Base-by-base conservation (phyloP, 1,284 basidiomycete species). In the Heterobasidion irregulare region DNA sequence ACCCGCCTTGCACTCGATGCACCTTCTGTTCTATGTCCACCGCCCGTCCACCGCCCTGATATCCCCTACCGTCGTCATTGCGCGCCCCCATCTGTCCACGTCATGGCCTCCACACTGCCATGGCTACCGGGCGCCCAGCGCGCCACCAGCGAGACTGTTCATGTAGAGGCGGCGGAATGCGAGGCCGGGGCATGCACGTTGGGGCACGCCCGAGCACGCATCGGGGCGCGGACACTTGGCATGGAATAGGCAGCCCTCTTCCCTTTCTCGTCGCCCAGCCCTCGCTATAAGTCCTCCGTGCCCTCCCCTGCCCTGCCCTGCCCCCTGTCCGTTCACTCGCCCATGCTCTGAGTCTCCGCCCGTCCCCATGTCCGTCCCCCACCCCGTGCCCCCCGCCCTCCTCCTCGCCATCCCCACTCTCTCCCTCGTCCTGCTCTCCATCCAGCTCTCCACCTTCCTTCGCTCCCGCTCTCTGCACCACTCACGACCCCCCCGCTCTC, bases 361-460 rank as follows among this genome's bases (percentile, higher is more conserved):
- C 36, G n/a, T 35, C 35, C 4, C 36, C 32, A 26, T 26, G 26
- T 26, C 26, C 12, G 15, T 7, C 47, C 15, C 8, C 8, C 18
- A 8, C 47, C 8, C n/a, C 18, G 47, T 46, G 45, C 26, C 45
- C 44, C 41, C 32, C 19, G 43, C 41, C 34, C 12, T 53, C 18
- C 52, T 53, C 32, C 38, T 53, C 44, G 52, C 45, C 52, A 34
- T 53, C 34, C 52, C 58, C 46, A 13, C 56, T 10, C 51, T 52
- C 2, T 52, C 57, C 13, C 38, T 59, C 36, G 10, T 51, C 33
- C 44, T 59, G 53, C 47, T 59, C 18, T 15, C 9, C 13, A 13
- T 51, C 18, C 58, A 59, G 50, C 12, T 56, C 47, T 50, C 43
- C 9, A 36, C 41, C 8, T 52, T 56, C 15, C 45, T 49, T 49